These are phyloP conservation scores for Mycosphaerella sp. DNA, from an alignment of 2,329 filamentous ascomycete species.

Conservation along the genomic window DNA sequence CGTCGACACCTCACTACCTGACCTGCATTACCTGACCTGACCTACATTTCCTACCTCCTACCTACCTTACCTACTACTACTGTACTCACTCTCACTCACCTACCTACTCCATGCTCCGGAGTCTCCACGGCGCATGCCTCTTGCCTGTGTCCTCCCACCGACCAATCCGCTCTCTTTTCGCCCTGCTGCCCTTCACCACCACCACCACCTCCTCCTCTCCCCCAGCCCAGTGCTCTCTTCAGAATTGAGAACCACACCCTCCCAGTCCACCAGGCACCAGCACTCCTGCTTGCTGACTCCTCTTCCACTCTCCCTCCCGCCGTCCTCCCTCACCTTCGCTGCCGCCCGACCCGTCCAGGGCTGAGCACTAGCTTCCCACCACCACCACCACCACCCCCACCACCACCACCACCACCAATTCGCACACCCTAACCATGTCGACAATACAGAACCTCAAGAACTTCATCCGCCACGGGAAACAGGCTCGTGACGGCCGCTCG, in stretches of 20 bases:
- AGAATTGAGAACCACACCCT: too few relatives aligned
- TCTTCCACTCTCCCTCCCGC: not conserved
- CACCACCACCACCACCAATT: not conserved
- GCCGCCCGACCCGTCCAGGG: not conserved
- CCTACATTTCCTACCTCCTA: too few relatives aligned
- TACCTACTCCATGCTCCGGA: not conserved
- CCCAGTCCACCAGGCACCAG: not conserved
- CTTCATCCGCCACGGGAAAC: constrained; percentile 96
- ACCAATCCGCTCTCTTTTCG: not conserved
- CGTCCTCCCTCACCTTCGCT: not conserved
- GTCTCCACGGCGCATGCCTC: not conserved
- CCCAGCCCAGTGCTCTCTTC: too few relatives aligned
- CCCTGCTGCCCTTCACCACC: not conserved
- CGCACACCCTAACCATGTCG: constrained; percentile 45
- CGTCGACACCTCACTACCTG: too few relatives aligned
- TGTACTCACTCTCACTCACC: too few relatives aligned
- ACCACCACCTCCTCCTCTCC: not conserved
- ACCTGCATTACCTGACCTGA: too few relatives aligned
- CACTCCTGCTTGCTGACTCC: not conserved
- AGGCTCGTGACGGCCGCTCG: constrained; percentile 64
- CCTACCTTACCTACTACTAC: too few relatives aligned
- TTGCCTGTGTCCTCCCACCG: not conserved
- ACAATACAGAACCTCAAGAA: constrained; percentile 95
- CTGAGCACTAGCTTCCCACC: not conserved
- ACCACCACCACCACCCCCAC: not conserved